Conservation (phyloP, 108 stramenopile genomes). For the Discostella pseudostelligera region DNA sequence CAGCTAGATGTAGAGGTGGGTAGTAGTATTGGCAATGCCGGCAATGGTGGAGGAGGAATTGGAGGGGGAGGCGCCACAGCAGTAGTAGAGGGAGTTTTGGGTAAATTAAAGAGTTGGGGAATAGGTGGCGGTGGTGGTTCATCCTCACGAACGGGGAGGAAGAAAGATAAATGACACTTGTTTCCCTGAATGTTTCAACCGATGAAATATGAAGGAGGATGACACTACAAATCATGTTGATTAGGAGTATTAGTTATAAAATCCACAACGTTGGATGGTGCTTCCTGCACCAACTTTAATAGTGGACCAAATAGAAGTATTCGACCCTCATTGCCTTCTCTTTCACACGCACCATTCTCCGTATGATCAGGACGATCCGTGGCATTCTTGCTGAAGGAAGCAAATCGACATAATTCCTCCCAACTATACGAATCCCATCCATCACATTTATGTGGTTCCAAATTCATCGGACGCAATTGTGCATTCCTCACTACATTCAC, state of each 20-base stretch:
- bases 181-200: too few relatives aligned
- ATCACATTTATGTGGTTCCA: conserved; percentile 87
- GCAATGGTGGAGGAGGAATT: conserved; percentile 7
- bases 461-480: conserved; percentile 43
- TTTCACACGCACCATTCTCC: background rate
- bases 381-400: conserved; percentile 5
- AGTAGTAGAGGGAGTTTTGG: conserved; percentile 23
- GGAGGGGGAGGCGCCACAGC: background rate
- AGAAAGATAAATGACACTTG: conserved; percentile 39
- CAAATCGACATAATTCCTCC: conserved; percentile 56
- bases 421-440: conserved; percentile 84
- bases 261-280: conserved; percentile 42
- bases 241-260: conserved; percentile 52
- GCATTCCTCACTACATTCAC: background rate
- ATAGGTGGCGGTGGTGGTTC: conserved; percentile 13
- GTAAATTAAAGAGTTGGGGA: conserved; percentile 22
- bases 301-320: conserved; percentile 73
- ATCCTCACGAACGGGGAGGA: conserved; percentile 25
- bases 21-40: background rate
- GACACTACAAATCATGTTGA: too few relatives aligned
- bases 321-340: conserved; percentile 3
- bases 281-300: conserved; percentile 57
- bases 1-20: background rate
- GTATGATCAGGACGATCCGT: too few relatives aligned
- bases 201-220: too few relatives aligned